Conservation (phyloP, 2,329 filamentous ascomycete species). For the Lasiodiplodia sp. region DNA sequence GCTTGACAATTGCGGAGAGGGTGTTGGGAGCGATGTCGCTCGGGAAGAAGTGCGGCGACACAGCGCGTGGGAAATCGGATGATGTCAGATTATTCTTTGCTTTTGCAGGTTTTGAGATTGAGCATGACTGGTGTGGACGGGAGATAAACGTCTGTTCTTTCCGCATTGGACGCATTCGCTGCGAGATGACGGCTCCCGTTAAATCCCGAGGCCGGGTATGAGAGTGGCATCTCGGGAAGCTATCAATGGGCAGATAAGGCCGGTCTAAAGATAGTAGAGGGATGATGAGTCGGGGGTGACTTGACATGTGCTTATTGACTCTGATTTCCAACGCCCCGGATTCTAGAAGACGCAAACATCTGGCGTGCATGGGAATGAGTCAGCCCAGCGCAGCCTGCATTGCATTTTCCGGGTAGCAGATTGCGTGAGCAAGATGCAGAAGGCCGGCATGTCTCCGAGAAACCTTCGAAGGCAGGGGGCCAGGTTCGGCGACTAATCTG, state of each 20-base stretch:
- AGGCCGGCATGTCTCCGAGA: constrained; percentile 16
- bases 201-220: background rate
- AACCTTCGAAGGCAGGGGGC: background rate
- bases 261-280: background rate
- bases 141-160: background rate
- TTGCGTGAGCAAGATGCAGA: constrained; percentile 13
- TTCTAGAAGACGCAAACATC: constrained; percentile 7
- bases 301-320: constrained; percentile 6
- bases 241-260: background rate
- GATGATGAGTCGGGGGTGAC: background rate
- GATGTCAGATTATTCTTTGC: background rate
- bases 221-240: background rate
- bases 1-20: background rate
- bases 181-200: constrained; percentile 1
- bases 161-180: background rate
- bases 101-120: background rate
- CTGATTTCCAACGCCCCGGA: constrained; percentile 18
- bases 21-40: background rate
- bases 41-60: background rate
- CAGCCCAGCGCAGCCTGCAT: constrained; percentile 8
- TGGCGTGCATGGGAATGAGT: background rate
- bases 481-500: background rate
- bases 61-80: background rate
- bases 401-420: background rate
- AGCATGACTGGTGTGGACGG: background rate